A percentile compares a stretch with the other conserved stretches of the same genome.
These are phyloP conservation scores for Xylaria sp. DNA, from an alignment of 2,329 filamentous ascomycete species.

Conservation along the genomic window DNA sequence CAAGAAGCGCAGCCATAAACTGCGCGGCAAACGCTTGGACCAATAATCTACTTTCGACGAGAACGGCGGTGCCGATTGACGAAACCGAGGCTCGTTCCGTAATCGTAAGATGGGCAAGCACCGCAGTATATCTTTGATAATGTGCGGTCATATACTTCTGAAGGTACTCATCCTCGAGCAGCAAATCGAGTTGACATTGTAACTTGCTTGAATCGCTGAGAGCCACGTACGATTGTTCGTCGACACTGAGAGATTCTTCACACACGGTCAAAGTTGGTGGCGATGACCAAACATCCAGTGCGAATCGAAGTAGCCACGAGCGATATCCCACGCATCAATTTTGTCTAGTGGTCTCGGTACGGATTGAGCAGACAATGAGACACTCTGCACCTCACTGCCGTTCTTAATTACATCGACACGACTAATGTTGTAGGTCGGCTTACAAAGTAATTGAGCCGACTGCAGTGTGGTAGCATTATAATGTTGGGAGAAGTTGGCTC, in stretches of 20 bases:
- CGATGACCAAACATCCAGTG: not conserved
- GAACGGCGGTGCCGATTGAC: not conserved
- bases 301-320: slow-evolving; percentile 1
- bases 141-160: not conserved
- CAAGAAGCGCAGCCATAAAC: slow-evolving; percentile 9
- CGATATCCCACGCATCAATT: slow-evolving; percentile 18
- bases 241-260: not conserved
- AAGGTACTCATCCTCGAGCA: not conserved
- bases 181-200: slow-evolving; percentile 1
- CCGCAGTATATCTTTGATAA: slow-evolving; percentile 3
- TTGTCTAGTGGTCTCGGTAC: not conserved
- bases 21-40: slow-evolving; percentile 2
- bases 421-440: slow-evolving; percentile 7
- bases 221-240: slow-evolving; percentile 6
- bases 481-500: not conserved
- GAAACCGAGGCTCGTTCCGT: not conserved
- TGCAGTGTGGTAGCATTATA: not conserved
- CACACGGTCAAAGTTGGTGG: not conserved
- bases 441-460: slow-evolving; percentile 4
- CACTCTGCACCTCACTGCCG: slow-evolving; percentile 6
- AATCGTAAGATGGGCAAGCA: slow-evolving; percentile 11
- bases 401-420: slow-evolving; percentile 20
- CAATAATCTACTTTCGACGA: slow-evolving; percentile 3
- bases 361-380: not conserved
- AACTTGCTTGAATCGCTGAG: not conserved